Conservation (phyloP, 2,329 filamentous ascomycete species). For the Teratosphaeria zuluensis region DNA sequence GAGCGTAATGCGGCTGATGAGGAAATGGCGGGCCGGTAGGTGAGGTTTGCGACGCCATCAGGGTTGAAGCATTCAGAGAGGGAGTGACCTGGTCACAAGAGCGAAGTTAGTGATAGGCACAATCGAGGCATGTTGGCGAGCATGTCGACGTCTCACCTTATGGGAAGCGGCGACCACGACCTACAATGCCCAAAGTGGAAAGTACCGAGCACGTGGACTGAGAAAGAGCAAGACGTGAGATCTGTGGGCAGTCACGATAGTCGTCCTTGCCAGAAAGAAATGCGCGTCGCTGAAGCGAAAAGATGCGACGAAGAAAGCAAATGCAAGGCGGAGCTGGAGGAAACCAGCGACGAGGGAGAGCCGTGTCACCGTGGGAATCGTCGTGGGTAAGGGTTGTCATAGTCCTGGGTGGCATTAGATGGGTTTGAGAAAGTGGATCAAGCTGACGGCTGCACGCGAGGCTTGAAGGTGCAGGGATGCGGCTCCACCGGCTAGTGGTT, state of each 20-base stretch:
- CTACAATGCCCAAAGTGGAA: neutral
- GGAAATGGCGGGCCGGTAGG: conserved; percentile 57
- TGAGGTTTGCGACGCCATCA: conserved; percentile 50
- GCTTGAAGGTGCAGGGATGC: neutral
- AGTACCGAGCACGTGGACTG: neutral
- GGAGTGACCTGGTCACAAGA: neutral
- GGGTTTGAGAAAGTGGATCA: too few species aligned
- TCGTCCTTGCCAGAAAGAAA: neutral
- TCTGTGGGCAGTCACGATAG: neutral
- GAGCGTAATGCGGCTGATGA: conserved; percentile 56
- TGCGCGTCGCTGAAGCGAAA: neutral
- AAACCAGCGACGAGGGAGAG: neutral
- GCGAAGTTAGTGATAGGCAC: neutral
- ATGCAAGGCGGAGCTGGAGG: neutral
- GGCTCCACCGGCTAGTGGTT: neutral
- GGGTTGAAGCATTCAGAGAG: neutral
- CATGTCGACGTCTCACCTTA: neutral
- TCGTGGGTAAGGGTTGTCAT: neutral
- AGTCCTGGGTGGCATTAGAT: neutral
- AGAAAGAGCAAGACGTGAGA: neutral
- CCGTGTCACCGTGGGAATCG: neutral
- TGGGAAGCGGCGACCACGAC: neutral
- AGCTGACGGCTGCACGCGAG: neutral
- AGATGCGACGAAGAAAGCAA: neutral
- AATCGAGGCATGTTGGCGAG: neutral